These are phyloP conservation scores for Fonsecaea nubica DNA, from an alignment of 2,329 filamentous ascomycete genomes.

Conservation along the genomic window DNA sequence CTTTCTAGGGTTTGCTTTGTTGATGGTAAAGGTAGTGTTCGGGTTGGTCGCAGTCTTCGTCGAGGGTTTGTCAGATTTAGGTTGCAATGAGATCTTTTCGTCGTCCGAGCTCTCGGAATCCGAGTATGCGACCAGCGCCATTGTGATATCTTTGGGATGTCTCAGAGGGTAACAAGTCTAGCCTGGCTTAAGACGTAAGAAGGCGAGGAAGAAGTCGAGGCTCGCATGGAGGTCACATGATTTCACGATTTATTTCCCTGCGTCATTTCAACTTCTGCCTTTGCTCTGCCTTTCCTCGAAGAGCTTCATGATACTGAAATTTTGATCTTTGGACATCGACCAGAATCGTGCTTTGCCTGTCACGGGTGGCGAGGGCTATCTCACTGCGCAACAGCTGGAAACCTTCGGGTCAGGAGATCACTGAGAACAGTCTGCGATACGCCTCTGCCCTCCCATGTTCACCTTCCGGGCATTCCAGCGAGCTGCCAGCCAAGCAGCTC, in stretches of 20 bases:
- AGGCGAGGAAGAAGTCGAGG: background rate
- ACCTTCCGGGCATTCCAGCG: constrained; percentile 25
- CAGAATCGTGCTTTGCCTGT: background rate
- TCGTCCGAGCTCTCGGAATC: constrained; percentile 75
- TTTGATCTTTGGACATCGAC: background rate
- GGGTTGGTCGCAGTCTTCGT: constrained; percentile 57
- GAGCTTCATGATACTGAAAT: background rate
- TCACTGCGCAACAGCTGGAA: background rate
- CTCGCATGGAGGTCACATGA: background rate
- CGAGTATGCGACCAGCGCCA: constrained; percentile 83
- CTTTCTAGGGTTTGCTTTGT: constrained; percentile 79
- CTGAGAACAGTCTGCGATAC: background rate
- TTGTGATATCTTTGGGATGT: constrained; percentile 47
- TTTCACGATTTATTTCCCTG: background rate
- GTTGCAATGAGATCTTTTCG: constrained; percentile 52
- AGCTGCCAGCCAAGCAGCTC: constrained; percentile 18
- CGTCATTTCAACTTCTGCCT: constrained; percentile 2
- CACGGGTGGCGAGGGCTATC: background rate
- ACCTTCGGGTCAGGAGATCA: background rate
- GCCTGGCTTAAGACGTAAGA: background rate
- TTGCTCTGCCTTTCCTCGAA: background rate
- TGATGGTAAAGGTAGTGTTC: constrained; percentile 78
- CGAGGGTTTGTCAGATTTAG: constrained; percentile 46
- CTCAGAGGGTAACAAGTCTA: background rate
- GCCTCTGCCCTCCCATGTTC: constrained; percentile 24